Evolutionary conservation across 108 stramenopile genomes (phyloP), one percentile per base, ranked within the genome.

Genomic region (Mediolabrus comicus): DNA sequence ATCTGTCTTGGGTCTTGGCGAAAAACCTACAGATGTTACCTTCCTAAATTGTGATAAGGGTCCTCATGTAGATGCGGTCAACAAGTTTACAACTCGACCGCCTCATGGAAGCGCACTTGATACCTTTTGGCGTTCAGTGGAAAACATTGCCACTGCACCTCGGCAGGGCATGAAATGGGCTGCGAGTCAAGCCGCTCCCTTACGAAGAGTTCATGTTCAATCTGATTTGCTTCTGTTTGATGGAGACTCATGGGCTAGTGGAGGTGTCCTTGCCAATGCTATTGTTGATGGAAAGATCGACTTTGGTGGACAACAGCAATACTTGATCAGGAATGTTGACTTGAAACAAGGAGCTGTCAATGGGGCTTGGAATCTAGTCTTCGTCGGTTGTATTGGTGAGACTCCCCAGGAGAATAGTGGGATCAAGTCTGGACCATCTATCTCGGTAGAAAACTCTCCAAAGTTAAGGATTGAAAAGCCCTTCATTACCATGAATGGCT

Each of bases 61-160:
- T 6, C 56, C 56, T 13, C 29, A 57, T 28, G 25, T 24, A 6
- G 26, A 25, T 3, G 56, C 56, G 2, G 25, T 57, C 29, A 57
- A 30, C 31, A 77, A 73, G 28, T 68, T 27, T 25, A 62, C 66
- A 27, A 49, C 73, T 33, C 58, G 49, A 26, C 43, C 64, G 31
- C 65, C 77, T 1, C 24, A 56, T 38, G 84, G 82, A 10, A 57
- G 71, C 0, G 54, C 74, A 38, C 62, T 93, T 10, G 84, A 91
- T 64, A 90, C 91, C 0, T 95, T 95, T 55, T 95, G 94, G 94
- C 62, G 94, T 9, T 75, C 83, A 22, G 87, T 85, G 4, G 92
- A 93, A 64, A 93, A 93, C 67, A 81, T 88, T 65, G 51, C 67
- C 25, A 80, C 75, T 5, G 22, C 70, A 17, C 33, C 72, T 4